Conservation (phyloP, 345 rosid species). For the Gynandropsis gynandra region DNA sequence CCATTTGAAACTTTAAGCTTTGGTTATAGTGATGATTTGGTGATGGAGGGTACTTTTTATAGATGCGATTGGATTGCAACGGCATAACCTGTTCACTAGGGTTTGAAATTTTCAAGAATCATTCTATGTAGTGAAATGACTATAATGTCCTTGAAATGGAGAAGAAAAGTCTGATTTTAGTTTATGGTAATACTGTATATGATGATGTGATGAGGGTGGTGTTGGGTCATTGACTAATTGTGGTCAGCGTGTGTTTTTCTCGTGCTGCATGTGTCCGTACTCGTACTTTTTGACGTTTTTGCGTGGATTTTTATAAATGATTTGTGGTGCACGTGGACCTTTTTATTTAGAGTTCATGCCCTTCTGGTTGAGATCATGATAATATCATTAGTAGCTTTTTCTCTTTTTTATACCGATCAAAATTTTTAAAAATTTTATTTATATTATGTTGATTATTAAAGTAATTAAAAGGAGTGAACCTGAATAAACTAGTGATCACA, state of each 20-base stretch:
- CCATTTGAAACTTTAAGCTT: background rate
- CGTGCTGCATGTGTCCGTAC: background rate
- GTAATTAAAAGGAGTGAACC: no score
- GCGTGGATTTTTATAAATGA: no score
- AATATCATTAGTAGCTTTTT: no score
- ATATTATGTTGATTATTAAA: no score
- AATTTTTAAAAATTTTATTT: no score
- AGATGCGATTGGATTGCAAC: background rate
- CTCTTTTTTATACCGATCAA: no score
- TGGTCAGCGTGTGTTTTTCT: constrained; percentile 3
- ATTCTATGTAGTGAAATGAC: background rate
- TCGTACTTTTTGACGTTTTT: background rate
- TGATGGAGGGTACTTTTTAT: constrained; percentile 10
- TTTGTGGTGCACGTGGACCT: no score
- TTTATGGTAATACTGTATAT: background rate
- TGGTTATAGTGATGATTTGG: background rate
- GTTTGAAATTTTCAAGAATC: constrained; percentile 3
- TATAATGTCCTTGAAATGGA: background rate
- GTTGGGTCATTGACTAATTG: background rate
- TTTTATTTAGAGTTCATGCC: no score
- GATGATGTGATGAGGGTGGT: background rate
- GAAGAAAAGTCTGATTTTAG: background rate
- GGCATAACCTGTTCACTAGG: background rate
- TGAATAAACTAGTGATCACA: no score
- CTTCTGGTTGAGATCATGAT: no score